Evolutionary conservation across 2,329 filamentous ascomycete species (phyloP), one percentile per base, ranked within the genome.

Genomic region (Didymosphaeria variabile): DNA sequence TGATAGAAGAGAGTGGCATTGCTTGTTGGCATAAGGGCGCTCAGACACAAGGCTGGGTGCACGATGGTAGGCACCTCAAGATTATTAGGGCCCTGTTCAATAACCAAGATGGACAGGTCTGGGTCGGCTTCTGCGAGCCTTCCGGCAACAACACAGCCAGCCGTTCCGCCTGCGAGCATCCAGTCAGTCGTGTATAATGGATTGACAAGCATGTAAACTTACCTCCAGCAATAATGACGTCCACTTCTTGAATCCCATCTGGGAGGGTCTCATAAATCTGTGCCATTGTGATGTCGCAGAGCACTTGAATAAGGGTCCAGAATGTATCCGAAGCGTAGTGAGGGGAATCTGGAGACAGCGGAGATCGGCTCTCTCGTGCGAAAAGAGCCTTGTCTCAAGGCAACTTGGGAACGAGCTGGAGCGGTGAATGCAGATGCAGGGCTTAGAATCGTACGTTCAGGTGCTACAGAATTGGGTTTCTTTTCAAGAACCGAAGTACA

Each of bases 11-110:
- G 72, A 9, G 83, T 80, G 0, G 80, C 82, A 60, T 84, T 84
- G 58, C 81, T 83, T 15, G 75, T 78, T 0, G 84, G 84, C 9
- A 78, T 73, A 0, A 87, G 72, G 62, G 86, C 82, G 21, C 74
- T 70, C 38, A 83, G 71, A 60, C 81, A 88, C 10, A 86, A 71
- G 0, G 80, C 85, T 1, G 86, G 86, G 46, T 84, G 80, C 8
- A 82, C 75, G n/a, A 88, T 77, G 17, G 77, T 80, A 0, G 83
- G 82, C 54, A 83, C 77, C 65, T 84, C 77, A 6, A 29, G 26
- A 66, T 84, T 87, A 70, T 87, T 84, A 21, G 77, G 78, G 0
- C 86, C 86, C 31, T 80, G 77, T 67, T 88, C 86, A 53, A 87
- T 81, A 7, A 88, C 75, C 13, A 87, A 73, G 45, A 87, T 81